These are phyloP conservation scores for Gossypium bickii DNA, from an alignment of 345 rosid genomes.

Conservation along the genomic window DNA sequence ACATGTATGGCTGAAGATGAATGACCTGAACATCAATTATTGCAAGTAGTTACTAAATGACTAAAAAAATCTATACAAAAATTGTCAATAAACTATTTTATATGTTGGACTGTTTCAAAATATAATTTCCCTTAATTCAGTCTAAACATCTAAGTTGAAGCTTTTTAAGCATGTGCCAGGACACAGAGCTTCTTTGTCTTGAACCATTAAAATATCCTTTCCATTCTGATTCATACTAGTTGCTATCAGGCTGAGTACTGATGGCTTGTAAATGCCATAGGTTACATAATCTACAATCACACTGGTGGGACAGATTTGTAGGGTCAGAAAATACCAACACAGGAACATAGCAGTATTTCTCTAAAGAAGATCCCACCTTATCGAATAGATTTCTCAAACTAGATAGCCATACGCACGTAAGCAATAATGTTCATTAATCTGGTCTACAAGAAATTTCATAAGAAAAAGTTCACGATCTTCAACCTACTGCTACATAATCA, in stretches of 20 bases:
- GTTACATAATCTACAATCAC: not conserved
- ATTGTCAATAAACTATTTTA: conserved; percentile 7
- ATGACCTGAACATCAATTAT: conserved; percentile 59
- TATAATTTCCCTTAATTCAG: not conserved
- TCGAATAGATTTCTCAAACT: not conserved
- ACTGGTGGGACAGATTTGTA: not conserved
- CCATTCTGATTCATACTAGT: not conserved
- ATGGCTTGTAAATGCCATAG: not conserved
- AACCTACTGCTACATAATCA: not conserved
- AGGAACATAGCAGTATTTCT: not conserved
- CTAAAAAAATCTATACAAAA: not conserved
- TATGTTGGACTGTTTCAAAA: not conserved
- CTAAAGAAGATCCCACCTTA: not conserved
- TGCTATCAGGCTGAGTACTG: not conserved
- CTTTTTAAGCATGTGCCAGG: not conserved
- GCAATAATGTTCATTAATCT: not conserved
- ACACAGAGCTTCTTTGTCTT: not conserved
- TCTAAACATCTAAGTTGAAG: not conserved
- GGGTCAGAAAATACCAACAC: not conserved
- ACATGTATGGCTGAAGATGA: conserved; percentile 85
- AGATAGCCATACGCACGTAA: not conserved
- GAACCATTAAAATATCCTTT: not conserved
- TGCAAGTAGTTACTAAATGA: conserved; percentile 16
- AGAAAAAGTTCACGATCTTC: not conserved
- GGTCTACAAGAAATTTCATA: not conserved